A percentile compares a stretch with the other conserved stretches of the same genome.
Conservation (phyloP, 1,284 basidiomycete species). For the Somion occarium region DNA sequence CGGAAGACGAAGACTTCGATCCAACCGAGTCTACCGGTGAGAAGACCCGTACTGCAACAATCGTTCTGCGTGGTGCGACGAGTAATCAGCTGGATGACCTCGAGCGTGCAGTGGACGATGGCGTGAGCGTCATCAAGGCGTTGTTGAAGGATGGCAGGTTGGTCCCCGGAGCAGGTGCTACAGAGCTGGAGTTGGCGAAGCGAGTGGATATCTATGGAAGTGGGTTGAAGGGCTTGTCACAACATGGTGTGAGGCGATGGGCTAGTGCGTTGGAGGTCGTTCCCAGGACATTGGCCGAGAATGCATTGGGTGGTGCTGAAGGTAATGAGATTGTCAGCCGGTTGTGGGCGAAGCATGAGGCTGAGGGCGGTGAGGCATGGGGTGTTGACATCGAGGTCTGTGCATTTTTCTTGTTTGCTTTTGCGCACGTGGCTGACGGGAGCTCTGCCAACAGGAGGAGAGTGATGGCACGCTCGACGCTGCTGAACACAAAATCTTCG, state of each 20-base stretch:
- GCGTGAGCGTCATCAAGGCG: conserved; percentile 94
- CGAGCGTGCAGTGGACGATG: conserved; percentile 93
- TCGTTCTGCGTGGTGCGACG: conserved; percentile 96
- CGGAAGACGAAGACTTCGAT: conserved; percentile 57
- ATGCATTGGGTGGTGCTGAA: conserved; percentile 86
- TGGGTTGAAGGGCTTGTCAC: conserved; percentile 86
- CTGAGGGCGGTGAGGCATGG: conserved; percentile 63
- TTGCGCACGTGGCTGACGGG: conserved; percentile 3
- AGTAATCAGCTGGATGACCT: conserved; percentile 94
- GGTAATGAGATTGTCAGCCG: conserved; percentile 90
- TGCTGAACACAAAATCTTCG: conserved; percentile 64
- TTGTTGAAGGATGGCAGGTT: conserved; percentile 88
- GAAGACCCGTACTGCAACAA: conserved; percentile 83
- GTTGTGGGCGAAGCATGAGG: conserved; percentile 87
- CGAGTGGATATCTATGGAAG: conserved; percentile 85
- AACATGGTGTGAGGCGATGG: conserved; percentile 93
- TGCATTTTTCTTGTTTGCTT: conserved; percentile 2
- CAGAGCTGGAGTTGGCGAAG: conserved; percentile 88
- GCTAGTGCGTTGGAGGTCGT: conserved; percentile 90
- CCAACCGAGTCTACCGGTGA: conserved; percentile 42
- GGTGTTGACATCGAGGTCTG: conserved; percentile 92
- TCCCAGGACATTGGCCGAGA: conserved; percentile 92
- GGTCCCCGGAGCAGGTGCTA: conserved; percentile 93
- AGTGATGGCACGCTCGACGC: conserved; percentile 70
- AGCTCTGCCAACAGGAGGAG: conserved; percentile 55